Percentiles rank a stretch among this genome's conserved stretches.
Conservation (phyloP, 73 alveolate genomes). For the Stentor coeruleus region DNA sequence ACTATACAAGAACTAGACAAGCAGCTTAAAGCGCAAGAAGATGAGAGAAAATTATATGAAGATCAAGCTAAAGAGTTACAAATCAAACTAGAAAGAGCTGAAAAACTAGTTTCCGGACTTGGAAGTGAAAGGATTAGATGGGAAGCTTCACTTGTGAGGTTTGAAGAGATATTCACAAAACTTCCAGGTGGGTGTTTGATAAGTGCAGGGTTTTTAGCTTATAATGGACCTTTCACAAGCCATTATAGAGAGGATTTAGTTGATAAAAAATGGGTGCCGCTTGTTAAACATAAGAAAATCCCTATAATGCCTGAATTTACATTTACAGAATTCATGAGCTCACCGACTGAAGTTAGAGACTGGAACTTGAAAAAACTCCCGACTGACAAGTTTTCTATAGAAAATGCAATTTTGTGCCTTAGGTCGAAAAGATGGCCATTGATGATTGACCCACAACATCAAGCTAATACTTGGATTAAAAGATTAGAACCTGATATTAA, state of each 20-base stretch:
- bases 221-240: conserved; percentile 96
- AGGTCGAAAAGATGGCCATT: conserved; percentile 98
- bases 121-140: conserved; percentile 99
- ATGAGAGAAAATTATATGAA: conserved; percentile 78
- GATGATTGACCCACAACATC: conserved; percentile 99
- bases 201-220: conserved; percentile 98
- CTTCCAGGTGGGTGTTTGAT: conserved; percentile 97
- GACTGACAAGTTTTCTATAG: conserved; percentile 97
- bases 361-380: conserved; percentile 82
- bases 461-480: conserved; percentile 81
- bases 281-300: conserved; percentile 53
- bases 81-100: conserved; percentile 96
- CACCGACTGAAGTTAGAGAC: conserved; percentile 82
- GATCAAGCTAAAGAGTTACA: conserved; percentile 81
- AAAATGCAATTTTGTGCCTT: conserved; percentile 97
- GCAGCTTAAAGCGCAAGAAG: conserved; percentile 71
- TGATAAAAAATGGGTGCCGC: conserved; percentile 39
- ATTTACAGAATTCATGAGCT: conserved; percentile 88
- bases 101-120: conserved; percentile 96
- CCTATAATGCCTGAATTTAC: conserved; percentile 76
- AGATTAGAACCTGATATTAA: conserved; percentile 45
- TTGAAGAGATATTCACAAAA: conserved; percentile 84
- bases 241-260: conserved; percentile 1
- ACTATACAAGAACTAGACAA: conserved; percentile 37
- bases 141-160: conserved; percentile 81